Evolutionary conservation across 352 stramenopile species (phyloP).

Genomic region (Pilasporangium apinafurcum): DNA sequence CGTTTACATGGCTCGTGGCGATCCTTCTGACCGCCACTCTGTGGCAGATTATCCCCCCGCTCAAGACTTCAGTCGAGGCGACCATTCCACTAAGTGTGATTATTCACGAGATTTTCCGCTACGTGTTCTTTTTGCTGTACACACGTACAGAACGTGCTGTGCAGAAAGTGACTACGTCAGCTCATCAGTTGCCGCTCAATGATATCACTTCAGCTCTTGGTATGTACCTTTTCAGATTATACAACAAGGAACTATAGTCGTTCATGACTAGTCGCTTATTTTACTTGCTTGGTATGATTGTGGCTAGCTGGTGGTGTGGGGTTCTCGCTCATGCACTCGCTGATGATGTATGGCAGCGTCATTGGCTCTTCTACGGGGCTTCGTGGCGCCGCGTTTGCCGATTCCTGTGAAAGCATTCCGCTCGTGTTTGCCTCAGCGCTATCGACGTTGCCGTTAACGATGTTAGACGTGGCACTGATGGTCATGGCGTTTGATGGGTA

Average conservation of each 20-base stretch:
- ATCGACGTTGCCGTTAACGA: conserved; percentile 66
- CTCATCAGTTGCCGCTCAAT: conserved; percentile 79
- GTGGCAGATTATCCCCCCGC: conserved; percentile 67
- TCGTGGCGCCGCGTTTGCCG: conserved; percentile 66
- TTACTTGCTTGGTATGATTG: not conserved
- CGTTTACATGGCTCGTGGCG: conserved; percentile 78
- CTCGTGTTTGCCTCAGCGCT: conserved; percentile 63
- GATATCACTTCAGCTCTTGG: conserved; percentile 76
- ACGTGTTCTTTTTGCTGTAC: conserved; percentile 75
- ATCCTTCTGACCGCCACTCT: conserved; percentile 72
- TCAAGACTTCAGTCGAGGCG: conserved; percentile 67
- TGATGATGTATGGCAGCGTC: conserved; percentile 83
- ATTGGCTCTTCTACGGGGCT: conserved; percentile 57
- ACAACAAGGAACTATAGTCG: too few species aligned
- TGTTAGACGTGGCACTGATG: conserved; percentile 78
- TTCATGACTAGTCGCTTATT: too few species aligned
- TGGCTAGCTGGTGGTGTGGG: conserved; percentile 65
- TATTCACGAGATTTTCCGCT: conserved; percentile 62
- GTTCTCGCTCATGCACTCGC: conserved; percentile 76
- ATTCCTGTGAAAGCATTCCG: conserved; percentile 64
- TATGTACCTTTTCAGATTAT: too few species aligned
- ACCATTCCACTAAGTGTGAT: conserved; percentile 69
- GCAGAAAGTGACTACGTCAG: conserved; percentile 65
- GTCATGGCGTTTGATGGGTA: conserved; percentile 79
- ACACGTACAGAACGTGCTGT: conserved; percentile 66